These are phyloP conservation scores for Pisolithus thermaeus DNA, from an alignment of 1,284 basidiomycete species.

Conservation along the genomic window DNA sequence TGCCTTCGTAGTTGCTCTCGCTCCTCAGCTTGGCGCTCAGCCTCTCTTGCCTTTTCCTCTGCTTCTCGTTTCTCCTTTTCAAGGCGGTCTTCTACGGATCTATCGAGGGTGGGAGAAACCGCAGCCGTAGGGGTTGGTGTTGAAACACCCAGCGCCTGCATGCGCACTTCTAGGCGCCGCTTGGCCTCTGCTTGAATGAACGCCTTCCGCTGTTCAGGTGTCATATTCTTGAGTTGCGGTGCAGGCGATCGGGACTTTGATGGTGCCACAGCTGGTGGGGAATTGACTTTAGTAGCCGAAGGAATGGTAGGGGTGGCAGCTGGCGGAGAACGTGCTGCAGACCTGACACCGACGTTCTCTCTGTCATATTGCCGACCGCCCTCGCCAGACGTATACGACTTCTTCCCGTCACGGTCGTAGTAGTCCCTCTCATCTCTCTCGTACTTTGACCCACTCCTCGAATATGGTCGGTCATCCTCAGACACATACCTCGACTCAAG, in stretches of 20 bases:
- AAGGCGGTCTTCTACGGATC: conserved; percentile 75
- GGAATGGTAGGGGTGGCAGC: conserved; percentile 44
- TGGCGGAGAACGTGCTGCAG: conserved; percentile 42
- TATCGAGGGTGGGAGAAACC: conserved; percentile 52
- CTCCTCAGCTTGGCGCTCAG: conserved; percentile 75
- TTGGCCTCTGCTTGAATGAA: conserved; percentile 82
- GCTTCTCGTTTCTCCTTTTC: conserved; percentile 82
- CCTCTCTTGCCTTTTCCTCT: conserved; percentile 69
- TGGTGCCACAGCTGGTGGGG: conserved; percentile 43
- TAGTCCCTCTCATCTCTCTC: conserved; percentile 30
- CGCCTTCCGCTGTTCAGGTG: conserved; percentile 78
- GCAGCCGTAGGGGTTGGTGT: conserved; percentile 42
- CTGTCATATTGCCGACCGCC: conserved; percentile 30
- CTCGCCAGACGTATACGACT: conserved; percentile 24
- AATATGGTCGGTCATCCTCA: conserved; percentile 35
- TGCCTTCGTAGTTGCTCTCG: conserved; percentile 65
- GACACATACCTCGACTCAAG: conserved; percentile 35
- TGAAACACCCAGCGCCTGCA: conserved; percentile 77
- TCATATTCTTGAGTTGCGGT: conserved; percentile 67
- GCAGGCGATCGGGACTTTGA: conserved; percentile 48
- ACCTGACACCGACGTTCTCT: conserved; percentile 9
- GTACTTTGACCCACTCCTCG: conserved; percentile 33
- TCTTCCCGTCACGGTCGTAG: conserved; percentile 17
- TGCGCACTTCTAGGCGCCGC: conserved; percentile 80
- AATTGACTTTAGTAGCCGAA: conserved; percentile 31